Conservation (phyloP, 2,329 filamentous ascomycete species). For the Blumeria hordei region DNA sequence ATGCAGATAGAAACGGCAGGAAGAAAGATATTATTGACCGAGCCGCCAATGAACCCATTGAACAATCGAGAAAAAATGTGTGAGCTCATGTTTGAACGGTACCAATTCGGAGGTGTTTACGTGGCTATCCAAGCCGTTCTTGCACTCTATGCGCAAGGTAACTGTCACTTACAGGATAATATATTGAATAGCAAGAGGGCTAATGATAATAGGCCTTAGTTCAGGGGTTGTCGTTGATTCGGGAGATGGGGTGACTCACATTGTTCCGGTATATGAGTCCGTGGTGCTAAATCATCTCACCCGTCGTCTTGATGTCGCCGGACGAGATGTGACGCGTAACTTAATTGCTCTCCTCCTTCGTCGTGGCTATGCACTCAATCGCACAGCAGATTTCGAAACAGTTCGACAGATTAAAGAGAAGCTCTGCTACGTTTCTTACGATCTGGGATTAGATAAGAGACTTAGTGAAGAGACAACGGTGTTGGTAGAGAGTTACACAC, state of each 20-base stretch:
- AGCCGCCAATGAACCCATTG: constrained; percentile 92
- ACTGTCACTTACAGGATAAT: constrained; percentile 7
- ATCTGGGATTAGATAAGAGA: constrained; percentile 84
- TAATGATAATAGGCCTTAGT: constrained; percentile 38
- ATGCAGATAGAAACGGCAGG: constrained; percentile 75
- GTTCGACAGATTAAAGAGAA: constrained; percentile 99
- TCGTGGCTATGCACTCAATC: constrained; percentile 87
- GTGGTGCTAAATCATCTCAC: constrained; percentile 95
- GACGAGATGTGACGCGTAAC: constrained; percentile 93
- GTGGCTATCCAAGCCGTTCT: constrained; percentile 95
- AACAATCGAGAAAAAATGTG: constrained; percentile 96
- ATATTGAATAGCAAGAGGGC: not conserved
- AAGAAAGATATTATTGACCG: constrained; percentile 91
- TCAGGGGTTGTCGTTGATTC: constrained; percentile 97
- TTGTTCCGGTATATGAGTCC: constrained; percentile 95
- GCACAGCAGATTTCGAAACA: constrained; percentile 96
- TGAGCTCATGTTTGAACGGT: constrained; percentile 97
- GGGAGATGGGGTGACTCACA: constrained; percentile 93
- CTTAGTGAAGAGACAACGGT: constrained; percentile 95
- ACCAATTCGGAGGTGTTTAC: constrained; percentile 88
- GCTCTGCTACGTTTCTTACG: constrained; percentile 97
- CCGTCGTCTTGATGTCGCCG: constrained; percentile 77
- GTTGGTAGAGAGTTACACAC: constrained; percentile 87
- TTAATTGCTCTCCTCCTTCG: constrained; percentile 84
- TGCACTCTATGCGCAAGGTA: constrained; percentile 87